A percentile compares a stretch with the other conserved stretches of the same genome.
These are phyloP conservation scores for Vigna hirtella DNA, from an alignment of 306 rosid species.

Conservation along the genomic window DNA sequence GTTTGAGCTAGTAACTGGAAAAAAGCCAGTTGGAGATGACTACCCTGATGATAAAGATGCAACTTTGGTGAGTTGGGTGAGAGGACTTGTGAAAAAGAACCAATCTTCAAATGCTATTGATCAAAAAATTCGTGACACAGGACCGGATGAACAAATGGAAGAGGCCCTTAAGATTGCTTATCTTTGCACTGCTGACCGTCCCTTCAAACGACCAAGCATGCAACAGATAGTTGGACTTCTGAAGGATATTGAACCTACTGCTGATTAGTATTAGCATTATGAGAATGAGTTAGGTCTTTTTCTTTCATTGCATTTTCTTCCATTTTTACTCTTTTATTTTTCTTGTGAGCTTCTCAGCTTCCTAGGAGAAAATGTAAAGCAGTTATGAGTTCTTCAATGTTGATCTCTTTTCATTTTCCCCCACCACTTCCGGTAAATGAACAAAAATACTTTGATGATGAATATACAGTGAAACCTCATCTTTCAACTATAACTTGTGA, in stretches of 20 bases:
- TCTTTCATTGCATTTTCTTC: constrained; percentile 31
- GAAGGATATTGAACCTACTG: constrained; percentile 81
- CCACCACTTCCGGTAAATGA: constrained; percentile 46
- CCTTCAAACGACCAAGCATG: constrained; percentile 94
- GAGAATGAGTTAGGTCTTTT: constrained; percentile 34
- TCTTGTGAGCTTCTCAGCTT: constrained; percentile 46
- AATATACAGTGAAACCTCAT: constrained; percentile 50
- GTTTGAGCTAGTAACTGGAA: constrained; percentile 86
- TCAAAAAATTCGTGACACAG: constrained; percentile 75
- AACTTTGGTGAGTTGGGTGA: constrained; percentile 87
- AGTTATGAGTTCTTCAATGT: constrained; percentile 44
- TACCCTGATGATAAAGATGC: constrained; percentile 81
- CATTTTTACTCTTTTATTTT: constrained; percentile 26
- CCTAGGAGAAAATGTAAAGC: constrained; percentile 56
- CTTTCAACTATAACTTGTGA: constrained; percentile 22
- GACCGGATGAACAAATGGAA: constrained; percentile 72
- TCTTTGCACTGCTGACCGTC: constrained; percentile 94
- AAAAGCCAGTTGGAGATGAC: constrained; percentile 86
- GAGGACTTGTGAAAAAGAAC: constrained; percentile 80
- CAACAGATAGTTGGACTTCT: constrained; percentile 99
- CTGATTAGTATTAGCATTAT: constrained; percentile 39
- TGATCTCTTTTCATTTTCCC: constrained; percentile 38
- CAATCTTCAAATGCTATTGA: constrained; percentile 72
- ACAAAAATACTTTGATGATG: constrained; percentile 50
- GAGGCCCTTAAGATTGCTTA: constrained; percentile 95